Base-by-base conservation (phyloP, 164 flowering plant species). In the Hamamelis virginiana region DNA sequence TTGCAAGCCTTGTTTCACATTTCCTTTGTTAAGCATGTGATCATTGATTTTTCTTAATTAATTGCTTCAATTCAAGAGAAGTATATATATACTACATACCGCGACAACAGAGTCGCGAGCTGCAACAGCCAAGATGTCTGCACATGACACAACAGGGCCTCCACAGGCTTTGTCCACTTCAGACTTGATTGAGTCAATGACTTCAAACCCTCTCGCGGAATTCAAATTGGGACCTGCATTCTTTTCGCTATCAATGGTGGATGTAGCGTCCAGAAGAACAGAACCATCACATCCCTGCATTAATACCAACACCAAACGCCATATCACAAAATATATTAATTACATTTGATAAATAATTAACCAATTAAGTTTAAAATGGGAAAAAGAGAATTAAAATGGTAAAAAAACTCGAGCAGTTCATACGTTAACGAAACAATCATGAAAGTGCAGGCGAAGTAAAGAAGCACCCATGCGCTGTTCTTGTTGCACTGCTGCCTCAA, bases 201-300 rank as follows among this genome's bases (percentile, higher is more conserved):
- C 84, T 3, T 81, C 82, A 18, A 79, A 82, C 2, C 86, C 87
- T 55, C 85, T 57, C 0, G 59, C 4, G 21, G 88, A 83, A 45
- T 78, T 75, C 0, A 0, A 5, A 69, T 86, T 84, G 0, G 86
- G 76, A 0, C 1, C 1, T 6, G 87, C 86, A 5, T 66, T 74
- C 76, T 86, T 81, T 56, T 86, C 90, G 3, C 85, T 68, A 9
- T 58, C 74, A 23, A 84, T 68, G 27, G 56, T 73, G 18, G 75
- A 5, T 8, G 86, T 48, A 48, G 62, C 66, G 69, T 88, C 90
- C 0, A 86, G 69, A 16, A 88, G 73, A 22, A 86, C 44, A 0
- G 90, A 88, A 10, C 70, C 92, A 79, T 88, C 92, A 33, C 92
- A 88, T 8, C 92, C 92, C 92, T 88, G 56, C 25, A 66, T 18